Evolutionary conservation across 2,329 filamentous ascomycete genomes (phyloP), one percentile per base, ranked within the genome.

Genomic region (Monilinia laxa): DNA sequence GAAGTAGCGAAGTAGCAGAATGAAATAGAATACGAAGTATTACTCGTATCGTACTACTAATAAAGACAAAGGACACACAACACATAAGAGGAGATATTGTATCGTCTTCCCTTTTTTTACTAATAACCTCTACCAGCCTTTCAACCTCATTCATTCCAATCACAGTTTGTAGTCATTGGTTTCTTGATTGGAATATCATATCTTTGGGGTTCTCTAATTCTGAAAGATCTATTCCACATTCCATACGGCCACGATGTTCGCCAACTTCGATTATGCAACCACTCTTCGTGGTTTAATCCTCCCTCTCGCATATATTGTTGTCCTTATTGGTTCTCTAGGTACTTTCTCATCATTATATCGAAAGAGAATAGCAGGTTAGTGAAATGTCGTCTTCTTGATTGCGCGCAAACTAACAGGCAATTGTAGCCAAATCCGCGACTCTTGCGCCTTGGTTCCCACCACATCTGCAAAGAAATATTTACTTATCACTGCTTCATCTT

Each of bases 301-400:
- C 75, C 94, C 95, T 68, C 86, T 97, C 76, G 89, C 92, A 80
- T 99, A 99, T 80, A 84, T 99, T 68, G 84, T 87, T 73, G 91
- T 98, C 68, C 88, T 99, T 65, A 84, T 91, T 75, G 92, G 93
- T 75, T 94, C 93, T 47, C 86, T 99, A 73, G 89, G 90, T 77
- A 95, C 92, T 71, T 99, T 99, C 81, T 96, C 92, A 58, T 91
- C 87, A 66, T 87, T 98, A 70, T 98, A 98, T 80, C 89, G 94
- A 75, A 94, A 95, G 81, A 88, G 95, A 79, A 95, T 97, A 85
- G 89, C 91, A 73, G 82, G 90, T 92, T 81, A 70, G 87, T 84
- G 66, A 40, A 64, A 23, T n/a, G 38, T 54, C 14, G 11, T 56
- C 42, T 18, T 23, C 20, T 45, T 35, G 40, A 11, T 63, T 51